Evolutionary conservation across 164 flowering plant genomes (phyloP).

Genomic region (Magnolia officinalis): DNA sequence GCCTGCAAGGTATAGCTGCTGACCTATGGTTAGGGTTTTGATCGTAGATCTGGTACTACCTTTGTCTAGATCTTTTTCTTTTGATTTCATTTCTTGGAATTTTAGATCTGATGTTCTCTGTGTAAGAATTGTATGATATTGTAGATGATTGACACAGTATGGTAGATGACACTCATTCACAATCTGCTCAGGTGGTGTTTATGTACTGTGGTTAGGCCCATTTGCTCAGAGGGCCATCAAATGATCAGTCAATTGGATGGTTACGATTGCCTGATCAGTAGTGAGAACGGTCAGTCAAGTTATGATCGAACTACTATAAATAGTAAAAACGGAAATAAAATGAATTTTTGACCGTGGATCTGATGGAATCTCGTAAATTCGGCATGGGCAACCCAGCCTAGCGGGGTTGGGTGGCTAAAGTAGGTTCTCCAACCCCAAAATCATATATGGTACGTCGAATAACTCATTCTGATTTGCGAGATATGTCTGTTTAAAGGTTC

Average conservation of each 20-base stretch:
- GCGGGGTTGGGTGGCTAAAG: too few relatives aligned
- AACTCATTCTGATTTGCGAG: too few relatives aligned
- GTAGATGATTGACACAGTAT: background rate
- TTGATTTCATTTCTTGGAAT: background rate
- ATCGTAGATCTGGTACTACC: background rate
- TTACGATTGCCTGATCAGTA: background rate
- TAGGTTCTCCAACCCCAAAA: too few relatives aligned
- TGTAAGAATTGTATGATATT: background rate
- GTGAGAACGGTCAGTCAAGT: too few relatives aligned
- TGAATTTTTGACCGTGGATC: too few relatives aligned
- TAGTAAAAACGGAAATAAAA: too few relatives aligned
- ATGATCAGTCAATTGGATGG: background rate
- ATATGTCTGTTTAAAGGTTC: too few relatives aligned
- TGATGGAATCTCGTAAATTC: too few relatives aligned
- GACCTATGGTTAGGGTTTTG: background rate
- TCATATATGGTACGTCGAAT: too few relatives aligned
- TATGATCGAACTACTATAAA: too few relatives aligned
- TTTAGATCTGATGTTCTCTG: background rate
- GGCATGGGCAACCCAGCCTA: too few relatives aligned
- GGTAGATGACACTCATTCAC: background rate
- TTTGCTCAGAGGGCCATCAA: background rate
- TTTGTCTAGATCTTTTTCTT: background rate
- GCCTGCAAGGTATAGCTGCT: conserved; percentile 17
- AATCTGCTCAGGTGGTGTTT: background rate
- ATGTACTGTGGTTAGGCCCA: background rate